A percentile compares a stretch with the other conserved stretches of the same genome.
Evolutionary conservation across 2,329 filamentous ascomycete genomes (phyloP).

Genomic region (Grosmannia huntii): DNA sequence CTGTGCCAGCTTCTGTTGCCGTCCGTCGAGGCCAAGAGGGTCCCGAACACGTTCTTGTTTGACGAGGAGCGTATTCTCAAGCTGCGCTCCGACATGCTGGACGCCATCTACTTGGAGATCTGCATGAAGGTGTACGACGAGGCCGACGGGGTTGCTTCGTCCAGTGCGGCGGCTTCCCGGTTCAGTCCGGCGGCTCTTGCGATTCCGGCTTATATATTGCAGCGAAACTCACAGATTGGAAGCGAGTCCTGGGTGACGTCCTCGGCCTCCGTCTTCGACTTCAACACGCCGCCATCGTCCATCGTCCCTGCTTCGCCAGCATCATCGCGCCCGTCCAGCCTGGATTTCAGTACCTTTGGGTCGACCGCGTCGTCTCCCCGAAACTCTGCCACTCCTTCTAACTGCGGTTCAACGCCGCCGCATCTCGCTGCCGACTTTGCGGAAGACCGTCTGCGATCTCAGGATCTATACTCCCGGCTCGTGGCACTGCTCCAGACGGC

Average conservation of each 20-base stretch:
- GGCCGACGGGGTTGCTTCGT: conserved; percentile 20
- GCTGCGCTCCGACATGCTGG: conserved; percentile 46
- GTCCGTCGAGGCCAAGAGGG: conserved; percentile 29
- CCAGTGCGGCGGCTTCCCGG: not conserved
- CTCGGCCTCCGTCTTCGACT: conserved; percentile 6
- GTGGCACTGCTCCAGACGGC: conserved; percentile 42
- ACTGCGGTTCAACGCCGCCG: not conserved
- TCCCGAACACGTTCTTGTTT: conserved; percentile 50
- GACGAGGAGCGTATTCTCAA: conserved; percentile 52
- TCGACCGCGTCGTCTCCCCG: conserved; percentile 40
- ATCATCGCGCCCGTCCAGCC: conserved; percentile 36
- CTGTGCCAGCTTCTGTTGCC: conserved; percentile 42
- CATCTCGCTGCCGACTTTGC: conserved; percentile 21
- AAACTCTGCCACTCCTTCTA: conserved; percentile 26
- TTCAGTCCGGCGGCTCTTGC: not conserved
- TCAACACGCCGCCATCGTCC: conserved; percentile 10
- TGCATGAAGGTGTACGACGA: conserved; percentile 50
- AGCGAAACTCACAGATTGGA: not conserved
- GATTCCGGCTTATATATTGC: conserved; percentile 5
- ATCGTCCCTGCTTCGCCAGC: conserved; percentile 14
- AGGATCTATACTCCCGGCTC: conserved; percentile 38
- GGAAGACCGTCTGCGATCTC: conserved; percentile 30
- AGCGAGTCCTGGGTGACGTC: not conserved
- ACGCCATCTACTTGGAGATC: conserved; percentile 49
- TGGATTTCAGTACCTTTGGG: conserved; percentile 35